phyloP scores from a whole-genome alignment of 2,329 filamentous ascomycete genomes.

The Magnaporthales sp. region DNA sequence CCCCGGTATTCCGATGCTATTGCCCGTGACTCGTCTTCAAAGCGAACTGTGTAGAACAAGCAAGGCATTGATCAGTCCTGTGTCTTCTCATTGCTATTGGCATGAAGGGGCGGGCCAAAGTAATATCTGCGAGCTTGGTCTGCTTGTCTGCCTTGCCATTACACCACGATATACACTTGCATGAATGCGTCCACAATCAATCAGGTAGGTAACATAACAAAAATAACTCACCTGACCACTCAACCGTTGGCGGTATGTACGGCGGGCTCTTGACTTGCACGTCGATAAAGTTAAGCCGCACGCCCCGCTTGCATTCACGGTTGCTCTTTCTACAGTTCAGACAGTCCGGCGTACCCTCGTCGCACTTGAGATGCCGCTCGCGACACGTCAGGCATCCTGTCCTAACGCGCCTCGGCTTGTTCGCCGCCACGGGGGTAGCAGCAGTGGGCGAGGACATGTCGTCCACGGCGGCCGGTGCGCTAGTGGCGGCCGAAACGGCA shows the following conservation, averaged over 20 bases:
- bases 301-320: conserved; percentile 73
- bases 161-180: background rate
- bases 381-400: conserved; percentile 88
- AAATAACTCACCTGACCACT: conserved; percentile 49
- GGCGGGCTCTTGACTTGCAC: conserved; percentile 63
- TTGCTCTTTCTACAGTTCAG: conserved; percentile 86
- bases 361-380: conserved; percentile 84
- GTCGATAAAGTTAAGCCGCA: conserved; percentile 88
- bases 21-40: conserved; percentile 79
- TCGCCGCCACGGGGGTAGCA: conserved; percentile 15
- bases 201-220: background rate
- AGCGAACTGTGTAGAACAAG: conserved; percentile 45
- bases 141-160: background rate
- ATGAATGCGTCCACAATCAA: too few relatives aligned
- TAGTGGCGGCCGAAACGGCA: background rate
- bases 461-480: background rate
- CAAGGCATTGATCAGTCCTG: conserved; percentile 7
- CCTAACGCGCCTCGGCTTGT: conserved; percentile 75
- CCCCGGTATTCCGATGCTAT: conserved; percentile 88
- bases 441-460: conserved; percentile 1
- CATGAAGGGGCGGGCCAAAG: background rate
- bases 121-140: background rate
- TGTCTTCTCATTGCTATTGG: background rate
- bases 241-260: conserved; percentile 48
- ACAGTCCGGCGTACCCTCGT: conserved; percentile 57